Evolutionary conservation across 345 rosid genomes (phyloP), one percentile per base, ranked within the genome.

Genomic region (Combretum micranthum): DNA sequence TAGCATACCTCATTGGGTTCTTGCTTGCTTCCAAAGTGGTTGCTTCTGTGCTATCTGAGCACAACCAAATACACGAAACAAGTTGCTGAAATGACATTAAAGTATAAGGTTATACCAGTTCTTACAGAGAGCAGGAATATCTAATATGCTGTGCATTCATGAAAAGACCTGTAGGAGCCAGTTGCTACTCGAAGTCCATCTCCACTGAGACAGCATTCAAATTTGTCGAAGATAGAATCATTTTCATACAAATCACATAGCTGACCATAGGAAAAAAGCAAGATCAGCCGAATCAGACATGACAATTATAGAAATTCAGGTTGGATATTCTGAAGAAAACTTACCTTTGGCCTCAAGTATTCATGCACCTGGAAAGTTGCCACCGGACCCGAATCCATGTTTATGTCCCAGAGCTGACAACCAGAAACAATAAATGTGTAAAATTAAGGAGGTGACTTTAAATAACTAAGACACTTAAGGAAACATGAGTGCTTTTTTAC

Each of bases 351-450:
- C 73, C 95, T 84, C 59, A 92, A 73, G 71, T 92, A 66, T 69
- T 92, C 96, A 69, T 92, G 98, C 77, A 92, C 98, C 68, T 81
- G 96, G 78, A 86, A 86, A 20, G 88, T 84, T 68, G 90, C 74
- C 69, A 92, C 93, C 39, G 86, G 86, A 56, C 86, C 80, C 18
- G 86, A 77, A 65, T 81, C 86, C 86, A 81, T 81, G 70, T 88
- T 91, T 65, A 92, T 83, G 74, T 92, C 98, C 98, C 98, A 92
- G 57, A 92, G 72, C 86, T 81, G 69, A 56, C 22, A 56, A 62
- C 50, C 43, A 64, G 25, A 19, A 51, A 49, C 49, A 11, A 19
- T 20, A 21, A 47, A 47, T n/a, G 9, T 32, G 39, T 32, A 7
- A 32, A 4, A 32, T 32, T 32, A 1, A 32, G 39, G 9, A 5